A percentile compares a stretch with the other conserved stretches of the same genome.
Conservation (phyloP, 169 alveolate genomes). For the Toxoplasma gondii region DNA sequence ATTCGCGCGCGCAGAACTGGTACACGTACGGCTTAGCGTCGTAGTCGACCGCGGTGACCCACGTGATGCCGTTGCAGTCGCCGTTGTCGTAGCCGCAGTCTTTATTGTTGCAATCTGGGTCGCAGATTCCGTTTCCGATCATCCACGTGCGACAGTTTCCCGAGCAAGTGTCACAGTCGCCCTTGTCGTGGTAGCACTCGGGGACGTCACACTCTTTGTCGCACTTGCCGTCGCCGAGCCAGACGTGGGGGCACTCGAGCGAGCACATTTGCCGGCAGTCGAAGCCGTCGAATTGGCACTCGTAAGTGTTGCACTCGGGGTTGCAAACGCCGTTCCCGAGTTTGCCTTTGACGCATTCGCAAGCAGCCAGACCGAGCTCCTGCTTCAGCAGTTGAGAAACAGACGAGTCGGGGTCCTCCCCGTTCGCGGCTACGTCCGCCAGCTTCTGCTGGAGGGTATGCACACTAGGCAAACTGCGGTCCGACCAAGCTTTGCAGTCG, state of each 20-base stretch:
- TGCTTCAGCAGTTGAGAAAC: neutral
- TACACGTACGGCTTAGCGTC: constrained; percentile 72
- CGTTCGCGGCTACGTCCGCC: neutral
- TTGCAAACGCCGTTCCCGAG: constrained; percentile 79
- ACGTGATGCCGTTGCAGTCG: constrained; percentile 75
- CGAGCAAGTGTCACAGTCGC: constrained; percentile 75
- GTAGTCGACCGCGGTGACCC: constrained; percentile 75
- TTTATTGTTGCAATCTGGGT: constrained; percentile 70
- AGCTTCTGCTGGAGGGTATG: constrained; percentile 28
- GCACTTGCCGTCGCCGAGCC: constrained; percentile 81
- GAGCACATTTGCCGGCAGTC: constrained; percentile 76
- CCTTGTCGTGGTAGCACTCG: constrained; percentile 77
- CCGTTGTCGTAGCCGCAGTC: constrained; percentile 75
- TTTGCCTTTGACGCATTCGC: constrained; percentile 72
- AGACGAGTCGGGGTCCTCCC: neutral
- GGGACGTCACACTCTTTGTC: constrained; percentile 76
- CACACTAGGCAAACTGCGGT: neutral
- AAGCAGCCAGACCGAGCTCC: constrained; percentile 63
- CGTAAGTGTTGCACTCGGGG: constrained; percentile 76
- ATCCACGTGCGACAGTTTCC: constrained; percentile 75
- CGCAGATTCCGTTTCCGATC: constrained; percentile 78
- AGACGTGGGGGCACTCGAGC: constrained; percentile 74
- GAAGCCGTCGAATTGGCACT: constrained; percentile 76
- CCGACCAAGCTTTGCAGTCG: constrained; percentile 73
- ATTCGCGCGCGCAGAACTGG: constrained; percentile 74